phyloP scores from a whole-genome alignment of 768 basidiomycete species.

The Boletus edulis region DNA sequence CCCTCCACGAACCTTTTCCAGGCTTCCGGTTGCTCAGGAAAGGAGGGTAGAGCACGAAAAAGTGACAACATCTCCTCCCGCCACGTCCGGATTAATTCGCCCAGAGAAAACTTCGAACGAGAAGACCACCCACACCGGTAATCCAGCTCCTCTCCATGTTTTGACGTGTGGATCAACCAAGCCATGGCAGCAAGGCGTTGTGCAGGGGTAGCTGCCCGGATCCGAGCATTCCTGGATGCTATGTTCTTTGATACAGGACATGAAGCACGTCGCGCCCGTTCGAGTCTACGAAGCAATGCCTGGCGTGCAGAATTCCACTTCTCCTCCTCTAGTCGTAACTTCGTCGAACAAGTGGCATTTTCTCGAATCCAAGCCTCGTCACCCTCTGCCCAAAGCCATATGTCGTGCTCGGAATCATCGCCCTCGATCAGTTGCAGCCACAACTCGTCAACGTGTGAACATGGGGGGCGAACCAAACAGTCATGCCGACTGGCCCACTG shows the following conservation, averaged over 20 bases:
- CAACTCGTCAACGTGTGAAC: background rate
- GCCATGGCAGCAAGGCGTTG: background rate
- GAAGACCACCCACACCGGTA: background rate
- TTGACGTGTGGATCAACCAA: background rate
- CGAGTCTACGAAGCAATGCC: background rate
- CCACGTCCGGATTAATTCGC: background rate
- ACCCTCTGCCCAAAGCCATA: background rate
- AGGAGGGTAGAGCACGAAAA: background rate
- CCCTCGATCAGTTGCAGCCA: background rate
- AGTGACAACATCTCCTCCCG: background rate
- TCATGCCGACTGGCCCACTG: background rate
- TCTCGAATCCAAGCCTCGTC: conserved; percentile 1
- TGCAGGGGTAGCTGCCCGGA: background rate
- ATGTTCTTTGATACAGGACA: background rate
- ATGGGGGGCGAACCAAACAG: background rate
- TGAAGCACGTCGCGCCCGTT: background rate
- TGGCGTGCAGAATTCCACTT: background rate
- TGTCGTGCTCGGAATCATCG: background rate
- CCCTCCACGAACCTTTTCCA: background rate
- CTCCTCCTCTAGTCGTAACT: background rate
- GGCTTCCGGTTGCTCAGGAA: background rate
- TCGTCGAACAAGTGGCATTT: background rate
- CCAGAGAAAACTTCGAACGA: background rate
- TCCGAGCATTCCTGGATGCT: background rate
- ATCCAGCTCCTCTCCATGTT: background rate